A percentile compares a stretch with the other conserved stretches of the same genome.
phyloP scores from a whole-genome alignment of 176 grass and related monocot species.

The Oryza rufipogon region DNA sequence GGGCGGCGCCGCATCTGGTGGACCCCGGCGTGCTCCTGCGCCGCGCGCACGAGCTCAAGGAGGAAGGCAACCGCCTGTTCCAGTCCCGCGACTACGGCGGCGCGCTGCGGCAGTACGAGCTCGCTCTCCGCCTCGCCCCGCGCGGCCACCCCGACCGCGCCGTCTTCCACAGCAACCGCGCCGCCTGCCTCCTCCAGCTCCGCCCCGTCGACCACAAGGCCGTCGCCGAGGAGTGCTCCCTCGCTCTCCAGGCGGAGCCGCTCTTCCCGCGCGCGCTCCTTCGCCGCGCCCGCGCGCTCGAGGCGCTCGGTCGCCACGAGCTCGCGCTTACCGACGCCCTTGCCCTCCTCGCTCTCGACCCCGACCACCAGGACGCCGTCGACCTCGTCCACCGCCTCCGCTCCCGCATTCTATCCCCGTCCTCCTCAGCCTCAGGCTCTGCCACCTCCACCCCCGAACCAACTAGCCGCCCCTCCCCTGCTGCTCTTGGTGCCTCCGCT shows the following conservation, averaged over 20 bases:
- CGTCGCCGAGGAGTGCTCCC: constrained; percentile 86
- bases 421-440: neutral
- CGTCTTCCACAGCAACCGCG: constrained; percentile 95
- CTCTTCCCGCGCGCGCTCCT: constrained; percentile 91
- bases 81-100: constrained; percentile 79
- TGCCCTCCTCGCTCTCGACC: constrained; percentile 70
- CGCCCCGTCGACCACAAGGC: constrained; percentile 81
- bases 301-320: constrained; percentile 78
- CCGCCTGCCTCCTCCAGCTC: constrained; percentile 96
- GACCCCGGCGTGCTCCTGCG: constrained; percentile 59
- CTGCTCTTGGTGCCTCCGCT: constrained; percentile 89
- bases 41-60: constrained; percentile 90
- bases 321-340: constrained; percentile 86
- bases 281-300: constrained; percentile 81
- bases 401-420: constrained; percentile 14
- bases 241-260: constrained; percentile 85
- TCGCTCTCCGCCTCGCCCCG: constrained; percentile 79
- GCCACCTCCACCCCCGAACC: constrained; percentile 36
- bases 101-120: constrained; percentile 90
- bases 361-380: constrained; percentile 64
- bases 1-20: constrained; percentile 33
- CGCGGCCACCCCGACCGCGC: constrained; percentile 77
- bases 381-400: constrained; percentile 62
- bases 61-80: constrained; percentile 94
- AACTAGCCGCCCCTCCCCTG: constrained; percentile 72